These are phyloP conservation scores for Adiantum capillusveneris DNA, from an alignment of 75 land plant species.

Conservation along the genomic window DNA sequence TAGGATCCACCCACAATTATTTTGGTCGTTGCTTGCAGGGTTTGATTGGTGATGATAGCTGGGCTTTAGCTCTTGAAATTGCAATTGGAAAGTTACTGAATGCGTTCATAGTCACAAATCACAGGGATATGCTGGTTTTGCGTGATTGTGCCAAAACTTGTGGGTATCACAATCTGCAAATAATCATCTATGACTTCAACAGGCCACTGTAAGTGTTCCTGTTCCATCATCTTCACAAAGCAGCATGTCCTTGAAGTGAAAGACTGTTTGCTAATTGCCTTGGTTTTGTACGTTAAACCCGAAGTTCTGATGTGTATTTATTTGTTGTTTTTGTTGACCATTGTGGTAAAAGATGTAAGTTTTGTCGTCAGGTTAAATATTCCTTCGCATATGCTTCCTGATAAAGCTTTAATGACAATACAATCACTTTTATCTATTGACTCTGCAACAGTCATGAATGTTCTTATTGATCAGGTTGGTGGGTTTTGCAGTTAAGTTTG, in stretches of 20 bases:
- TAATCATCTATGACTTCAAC: slow-evolving; percentile 78
- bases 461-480: slow-evolving; percentile 73
- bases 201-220: slow-evolving; percentile 40
- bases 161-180: slow-evolving; percentile 53
- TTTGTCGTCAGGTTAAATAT: slow-evolving; percentile 61
- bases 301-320: too few relatives aligned
- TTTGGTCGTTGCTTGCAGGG: too few relatives aligned
- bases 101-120: slow-evolving; percentile 89
- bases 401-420: slow-evolving; percentile 59
- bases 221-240: not conserved
- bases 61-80: slow-evolving; percentile 82
- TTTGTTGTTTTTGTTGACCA: too few relatives aligned
- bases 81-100: slow-evolving; percentile 83
- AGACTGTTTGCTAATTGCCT: too few relatives aligned
- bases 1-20: too few relatives aligned
- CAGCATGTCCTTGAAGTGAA: not conserved
- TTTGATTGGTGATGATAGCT: slow-evolving; percentile 52
- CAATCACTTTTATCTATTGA: slow-evolving; percentile 61
- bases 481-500: too few relatives aligned
- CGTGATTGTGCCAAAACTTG: slow-evolving; percentile 54
- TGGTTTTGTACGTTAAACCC: too few relatives aligned
- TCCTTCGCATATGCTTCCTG: slow-evolving; percentile 68
- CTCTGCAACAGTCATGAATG: slow-evolving; percentile 62
- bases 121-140: slow-evolving; percentile 62
- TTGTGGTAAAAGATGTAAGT: too few relatives aligned